Base-by-base conservation (phyloP, 1,284 basidiomycete species). In the Golubevia pallescens region DNA sequence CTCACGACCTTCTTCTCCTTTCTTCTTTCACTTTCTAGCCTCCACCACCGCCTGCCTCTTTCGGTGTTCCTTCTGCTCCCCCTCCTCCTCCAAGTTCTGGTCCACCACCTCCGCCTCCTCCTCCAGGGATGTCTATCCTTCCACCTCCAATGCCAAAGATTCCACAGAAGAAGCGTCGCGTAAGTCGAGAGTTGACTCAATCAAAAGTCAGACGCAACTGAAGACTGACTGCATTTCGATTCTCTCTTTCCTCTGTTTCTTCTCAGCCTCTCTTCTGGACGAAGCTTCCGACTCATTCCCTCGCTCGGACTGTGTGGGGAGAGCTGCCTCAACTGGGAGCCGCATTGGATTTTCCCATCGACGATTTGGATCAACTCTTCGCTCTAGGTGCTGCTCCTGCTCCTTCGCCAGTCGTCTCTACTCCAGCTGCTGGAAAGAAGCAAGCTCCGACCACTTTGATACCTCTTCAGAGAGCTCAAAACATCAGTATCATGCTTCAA, bases 231-330 rank as follows among this genome's bases (percentile, higher is more conserved):
- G n/a, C n/a, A n/a, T n/a, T n/a, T n/a, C n/a, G n/a, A n/a, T n/a
- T n/a, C n/a, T n/a, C n/a, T n/a, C n/a, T n/a, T n/a, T n/a, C n/a
- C n/a, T n/a, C n/a, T n/a, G n/a, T n/a, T 38, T 24, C 54, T 19
- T 48, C 58, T 14, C 63, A 92, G 85, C 92, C 93, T 0, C 93
- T 96, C 86, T 94, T 94, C 85, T 96, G 94, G 94, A 92, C 91
- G 72, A 95, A 96, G 78, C 71, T 94, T 6, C 86, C 88, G 5
- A 85, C 85, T 4, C 80, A 88, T 19, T 79, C 84, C 7, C 80
- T 89, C 2, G 74, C 80, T 16, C 84, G 88, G 2, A 93, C 92
- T 0, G 88, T 95, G 3, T 96, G 93, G 93, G 88, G 87, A 66
- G 90, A 93, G 34, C 74, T 90, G 2, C 81, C 78, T 13, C 56